phyloP scores from a whole-genome alignment of 2,329 filamentous ascomycete genomes.

The Aureobasidium lini region DNA sequence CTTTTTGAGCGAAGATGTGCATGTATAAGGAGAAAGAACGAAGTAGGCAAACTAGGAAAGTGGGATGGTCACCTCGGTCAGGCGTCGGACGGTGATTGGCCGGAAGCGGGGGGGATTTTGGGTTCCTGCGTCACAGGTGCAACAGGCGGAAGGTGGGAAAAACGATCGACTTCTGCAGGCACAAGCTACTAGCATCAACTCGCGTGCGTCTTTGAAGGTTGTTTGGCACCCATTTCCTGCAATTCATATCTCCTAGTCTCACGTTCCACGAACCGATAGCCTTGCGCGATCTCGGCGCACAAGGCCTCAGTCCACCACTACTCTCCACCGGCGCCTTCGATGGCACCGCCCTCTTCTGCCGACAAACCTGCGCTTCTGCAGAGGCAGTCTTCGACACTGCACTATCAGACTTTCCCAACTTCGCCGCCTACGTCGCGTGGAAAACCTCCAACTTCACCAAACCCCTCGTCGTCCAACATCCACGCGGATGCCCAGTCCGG shows the following conservation, averaged over 20 bases:
- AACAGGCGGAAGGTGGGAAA: background rate
- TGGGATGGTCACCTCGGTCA: no score
- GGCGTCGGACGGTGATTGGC: background rate
- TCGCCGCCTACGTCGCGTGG: constrained; percentile 47
- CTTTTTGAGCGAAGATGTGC: background rate
- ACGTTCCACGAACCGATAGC: background rate
- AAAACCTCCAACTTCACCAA: constrained; percentile 45
- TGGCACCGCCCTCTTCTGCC: background rate
- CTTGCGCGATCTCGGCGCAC: background rate
- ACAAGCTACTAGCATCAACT: background rate
- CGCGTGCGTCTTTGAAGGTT: background rate
- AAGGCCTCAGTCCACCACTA: background rate
- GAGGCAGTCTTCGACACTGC: constrained; percentile 46
- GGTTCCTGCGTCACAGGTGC: background rate
- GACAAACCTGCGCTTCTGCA: constrained; percentile 8
- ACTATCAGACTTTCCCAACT: constrained; percentile 77
- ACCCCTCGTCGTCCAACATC: constrained; percentile 14
- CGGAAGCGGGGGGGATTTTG: background rate
- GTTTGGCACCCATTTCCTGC: background rate
- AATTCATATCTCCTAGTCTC: background rate
- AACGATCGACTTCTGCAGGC: constrained; percentile 1
- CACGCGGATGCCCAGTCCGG: constrained; percentile 27
- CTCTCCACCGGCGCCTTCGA: background rate
- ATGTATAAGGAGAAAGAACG: background rate
- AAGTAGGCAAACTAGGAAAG: background rate